A percentile compares a stretch with the other conserved stretches of the same genome.
Evolutionary conservation across 192 early-diverging fungal species (phyloP).

Genomic region (Chytriomyces confervae): DNA sequence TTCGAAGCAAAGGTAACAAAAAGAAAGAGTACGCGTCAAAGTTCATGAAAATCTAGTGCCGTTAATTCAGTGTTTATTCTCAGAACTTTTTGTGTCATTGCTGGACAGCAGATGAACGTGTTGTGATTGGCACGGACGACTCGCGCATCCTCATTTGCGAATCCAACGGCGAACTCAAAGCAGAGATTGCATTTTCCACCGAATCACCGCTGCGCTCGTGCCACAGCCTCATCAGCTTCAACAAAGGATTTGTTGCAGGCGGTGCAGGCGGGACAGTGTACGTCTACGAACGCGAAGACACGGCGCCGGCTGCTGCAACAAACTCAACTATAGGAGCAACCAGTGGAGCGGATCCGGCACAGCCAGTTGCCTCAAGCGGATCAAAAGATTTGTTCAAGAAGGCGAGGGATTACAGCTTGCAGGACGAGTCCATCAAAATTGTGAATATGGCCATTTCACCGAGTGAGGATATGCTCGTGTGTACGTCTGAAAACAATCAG

Average conservation of each 20-base stretch:
- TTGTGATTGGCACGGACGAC: slow-evolving; percentile 59
- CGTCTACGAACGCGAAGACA: slow-evolving; percentile 52
- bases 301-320: slow-evolving; percentile 15
- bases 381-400: slow-evolving; percentile 53
- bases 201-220: slow-evolving; percentile 22
- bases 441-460: slow-evolving; percentile 55
- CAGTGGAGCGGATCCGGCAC: neutral
- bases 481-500: slow-evolving; percentile 51
- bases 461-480: slow-evolving; percentile 58
- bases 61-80: neutral
- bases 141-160: slow-evolving; percentile 60
- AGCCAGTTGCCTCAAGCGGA: neutral
- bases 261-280: slow-evolving; percentile 43
- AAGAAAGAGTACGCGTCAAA: neutral
- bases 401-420: slow-evolving; percentile 47
- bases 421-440: slow-evolving; percentile 44
- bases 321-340: neutral
- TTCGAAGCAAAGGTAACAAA: slow-evolving; percentile 50
- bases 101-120: slow-evolving; percentile 57
- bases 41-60: neutral
- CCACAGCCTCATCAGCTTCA: slow-evolving; percentile 42
- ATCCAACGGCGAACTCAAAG: slow-evolving; percentile 58
- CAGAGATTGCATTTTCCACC: slow-evolving; percentile 43
- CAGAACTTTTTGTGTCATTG: slow-evolving; percentile 58
- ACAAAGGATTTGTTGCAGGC: slow-evolving; percentile 56